A percentile compares a stretch with the other conserved stretches of the same genome.
Evolutionary conservation across 192 early-diverging fungal species (phyloP).

Genomic region (Blastocladiella britannica): DNA sequence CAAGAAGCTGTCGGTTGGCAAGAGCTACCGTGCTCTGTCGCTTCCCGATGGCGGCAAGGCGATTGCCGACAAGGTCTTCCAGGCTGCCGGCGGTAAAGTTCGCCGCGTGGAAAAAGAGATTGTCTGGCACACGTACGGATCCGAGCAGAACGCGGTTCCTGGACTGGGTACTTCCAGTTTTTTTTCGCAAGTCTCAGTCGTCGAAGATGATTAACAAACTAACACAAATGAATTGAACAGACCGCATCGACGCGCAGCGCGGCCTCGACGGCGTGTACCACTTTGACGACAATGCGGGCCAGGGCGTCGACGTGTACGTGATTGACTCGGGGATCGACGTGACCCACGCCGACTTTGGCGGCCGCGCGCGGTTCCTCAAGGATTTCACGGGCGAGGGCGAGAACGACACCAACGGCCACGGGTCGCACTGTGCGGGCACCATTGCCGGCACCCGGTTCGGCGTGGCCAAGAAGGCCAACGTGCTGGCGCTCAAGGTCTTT

Average conservation of each 20-base stretch:
- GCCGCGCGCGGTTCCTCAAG: background rate
- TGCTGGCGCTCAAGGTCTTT: constrained; percentile 83
- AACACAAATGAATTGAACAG: background rate
- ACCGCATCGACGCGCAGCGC: background rate
- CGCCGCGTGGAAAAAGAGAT: background rate
- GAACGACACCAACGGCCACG: constrained; percentile 18
- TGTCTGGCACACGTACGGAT: background rate
- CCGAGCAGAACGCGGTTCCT: background rate
- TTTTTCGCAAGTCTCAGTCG: background rate
- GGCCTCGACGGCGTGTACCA: constrained; percentile 43
- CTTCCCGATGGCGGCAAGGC: background rate
- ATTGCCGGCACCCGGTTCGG: constrained; percentile 65
- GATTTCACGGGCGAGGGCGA: background rate
- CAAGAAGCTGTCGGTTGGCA: background rate
- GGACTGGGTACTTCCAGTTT: background rate
- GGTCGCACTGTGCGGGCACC: constrained; percentile 81
- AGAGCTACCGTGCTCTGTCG: background rate
- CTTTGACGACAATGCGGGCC: constrained; percentile 49
- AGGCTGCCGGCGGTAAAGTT: background rate
- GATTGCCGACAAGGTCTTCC: background rate
- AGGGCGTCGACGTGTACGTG: constrained; percentile 76
- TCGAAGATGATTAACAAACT: background rate
- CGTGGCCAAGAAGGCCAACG: constrained; percentile 64
- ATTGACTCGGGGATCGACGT: constrained; percentile 81
- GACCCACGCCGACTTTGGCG: constrained; percentile 6